A percentile compares a stretch with the other conserved stretches of the same genome.
These are phyloP conservation scores for Coniochaeta prunicola DNA, from an alignment of 2,329 filamentous ascomycete genomes.

Conservation along the genomic window DNA sequence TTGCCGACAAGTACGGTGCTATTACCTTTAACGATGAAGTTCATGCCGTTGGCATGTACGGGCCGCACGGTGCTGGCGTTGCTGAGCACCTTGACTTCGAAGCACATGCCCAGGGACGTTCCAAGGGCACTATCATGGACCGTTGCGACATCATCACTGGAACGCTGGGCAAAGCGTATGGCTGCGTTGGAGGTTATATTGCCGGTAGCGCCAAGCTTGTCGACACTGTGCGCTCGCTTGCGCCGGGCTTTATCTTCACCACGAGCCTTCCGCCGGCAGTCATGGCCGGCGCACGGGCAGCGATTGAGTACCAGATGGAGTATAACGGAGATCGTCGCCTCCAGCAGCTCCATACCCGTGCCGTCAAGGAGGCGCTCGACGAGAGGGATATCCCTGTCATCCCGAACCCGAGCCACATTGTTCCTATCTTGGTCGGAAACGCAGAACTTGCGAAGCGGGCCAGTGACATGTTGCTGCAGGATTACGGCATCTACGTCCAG, in stretches of 20 bases:
- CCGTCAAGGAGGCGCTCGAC: conserved; percentile 78
- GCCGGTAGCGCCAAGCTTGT: conserved; percentile 81
- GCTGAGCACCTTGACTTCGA: conserved; percentile 96
- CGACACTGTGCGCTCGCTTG: conserved; percentile 88
- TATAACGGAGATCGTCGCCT: conserved; percentile 82
- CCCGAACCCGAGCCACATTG: conserved; percentile 93
- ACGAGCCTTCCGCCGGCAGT: conserved; percentile 92
- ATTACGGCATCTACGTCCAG: conserved; percentile 94
- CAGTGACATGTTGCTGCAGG: conserved; percentile 82
- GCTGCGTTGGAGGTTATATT: conserved; percentile 96
- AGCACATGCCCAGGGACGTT: conserved; percentile 66
- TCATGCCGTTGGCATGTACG: conserved; percentile 98
- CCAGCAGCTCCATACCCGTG: conserved; percentile 93
- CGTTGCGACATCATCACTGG: conserved; percentile 96
- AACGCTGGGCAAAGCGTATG: conserved; percentile 95
- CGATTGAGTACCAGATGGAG: conserved; percentile 88
- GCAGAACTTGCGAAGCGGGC: conserved; percentile 88
- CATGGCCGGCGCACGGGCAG: conserved; percentile 87
- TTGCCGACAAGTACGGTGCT: conserved; percentile 95
- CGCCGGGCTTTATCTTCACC: conserved; percentile 97
- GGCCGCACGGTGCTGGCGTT: conserved; percentile 88
- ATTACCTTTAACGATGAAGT: conserved; percentile 98
- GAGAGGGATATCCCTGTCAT: conserved; percentile 89
- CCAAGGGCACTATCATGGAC: conserved; percentile 84
- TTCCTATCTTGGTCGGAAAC: conserved; percentile 89